Evolutionary conservation across 2,329 filamentous ascomycete genomes (phyloP).

Genomic region (Didymella pinodella): DNA sequence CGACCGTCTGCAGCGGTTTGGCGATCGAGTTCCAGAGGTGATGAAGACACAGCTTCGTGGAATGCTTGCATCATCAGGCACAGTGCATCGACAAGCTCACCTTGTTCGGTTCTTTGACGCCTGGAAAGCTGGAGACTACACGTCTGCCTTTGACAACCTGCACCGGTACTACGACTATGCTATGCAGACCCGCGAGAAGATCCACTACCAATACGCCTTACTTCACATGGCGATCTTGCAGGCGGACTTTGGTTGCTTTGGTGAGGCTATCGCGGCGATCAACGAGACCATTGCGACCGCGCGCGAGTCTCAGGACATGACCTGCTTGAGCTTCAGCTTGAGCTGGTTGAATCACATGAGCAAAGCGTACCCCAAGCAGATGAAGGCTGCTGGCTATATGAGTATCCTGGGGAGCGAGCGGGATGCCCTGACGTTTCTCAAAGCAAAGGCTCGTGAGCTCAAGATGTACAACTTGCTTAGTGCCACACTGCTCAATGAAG

Average conservation of each 20-base stretch:
- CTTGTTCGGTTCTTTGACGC: constrained; percentile 89
- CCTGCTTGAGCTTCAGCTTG: constrained; percentile 91
- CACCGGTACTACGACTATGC: constrained; percentile 98
- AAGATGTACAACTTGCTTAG: constrained; percentile 87
- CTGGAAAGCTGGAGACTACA: constrained; percentile 90
- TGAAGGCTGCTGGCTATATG: constrained; percentile 72
- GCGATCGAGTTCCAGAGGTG: constrained; percentile 77
- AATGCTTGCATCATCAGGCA: constrained; percentile 71
- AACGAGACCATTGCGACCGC: constrained; percentile 95
- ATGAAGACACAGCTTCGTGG: constrained; percentile 75
- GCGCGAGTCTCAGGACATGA: constrained; percentile 89
- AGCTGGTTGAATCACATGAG: constrained; percentile 96
- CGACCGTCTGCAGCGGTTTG: constrained; percentile 85
- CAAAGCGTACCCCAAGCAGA: constrained; percentile 81
- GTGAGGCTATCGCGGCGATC: constrained; percentile 91
- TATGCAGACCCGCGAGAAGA: constrained; percentile 81
- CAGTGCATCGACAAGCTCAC: constrained; percentile 76
- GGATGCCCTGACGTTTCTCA: constrained; percentile 83
- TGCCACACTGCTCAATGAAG: constrained; percentile 84
- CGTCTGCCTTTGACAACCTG: constrained; percentile 86
- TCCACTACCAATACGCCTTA: constrained; percentile 93
- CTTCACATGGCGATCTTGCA: constrained; percentile 94
- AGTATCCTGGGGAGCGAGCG: constrained; percentile 79
- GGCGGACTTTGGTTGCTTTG: constrained; percentile 90
- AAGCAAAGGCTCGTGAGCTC: constrained; percentile 83